Base-by-base conservation (phyloP, 2,329 filamentous ascomycete genomes). In the Aplosporella prunicola region DNA sequence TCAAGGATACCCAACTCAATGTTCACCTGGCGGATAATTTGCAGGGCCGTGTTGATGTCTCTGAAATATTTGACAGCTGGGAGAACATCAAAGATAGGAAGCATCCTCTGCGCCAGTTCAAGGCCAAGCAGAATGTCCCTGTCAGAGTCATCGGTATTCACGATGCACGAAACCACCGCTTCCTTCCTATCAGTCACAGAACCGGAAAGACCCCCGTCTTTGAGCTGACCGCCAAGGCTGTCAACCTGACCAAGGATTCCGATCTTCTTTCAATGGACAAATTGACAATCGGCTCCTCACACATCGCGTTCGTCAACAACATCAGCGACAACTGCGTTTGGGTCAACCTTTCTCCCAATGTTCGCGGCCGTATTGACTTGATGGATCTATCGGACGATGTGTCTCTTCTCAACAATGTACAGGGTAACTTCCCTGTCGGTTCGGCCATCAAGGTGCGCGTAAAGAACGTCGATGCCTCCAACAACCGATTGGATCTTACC, bases 1-100 rank as follows among this genome's bases (percentile, higher is more conserved):
- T 95, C 53, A 94, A 93, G 60, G 80, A 80, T 32, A 95, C 89
- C 0, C 91, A 98, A 56, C 67, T 96, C 39, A 96, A 96, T 48
- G 86, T 98, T 5, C 76, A 83, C 47, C 71, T 96, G 34, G 81
- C 85, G 28, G 85, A 93, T 52, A 86, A 87, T 46, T 71, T 93
- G 7, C 84, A 93, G 55, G 91, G 89, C n/a, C 84, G 91, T 13
- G 79, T 98, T 42, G 89, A 95, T 53, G 76, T 91, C 5, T 93
- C 91, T 1, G 86, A 96, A 56, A 64, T 88, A 9, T 98, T 93
- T 56, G 83, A 95, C 56, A 71, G 69, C 9, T 95, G 82, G 80
- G 82, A 93, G 31, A 80, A 89, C 28, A 91, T 98, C 51, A 70
- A 76, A 39, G 78, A 95, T 53, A 74, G 79, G 41, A 94, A 89